Conservation (phyloP, 305 asterid species). For the Withania somnifera region DNA sequence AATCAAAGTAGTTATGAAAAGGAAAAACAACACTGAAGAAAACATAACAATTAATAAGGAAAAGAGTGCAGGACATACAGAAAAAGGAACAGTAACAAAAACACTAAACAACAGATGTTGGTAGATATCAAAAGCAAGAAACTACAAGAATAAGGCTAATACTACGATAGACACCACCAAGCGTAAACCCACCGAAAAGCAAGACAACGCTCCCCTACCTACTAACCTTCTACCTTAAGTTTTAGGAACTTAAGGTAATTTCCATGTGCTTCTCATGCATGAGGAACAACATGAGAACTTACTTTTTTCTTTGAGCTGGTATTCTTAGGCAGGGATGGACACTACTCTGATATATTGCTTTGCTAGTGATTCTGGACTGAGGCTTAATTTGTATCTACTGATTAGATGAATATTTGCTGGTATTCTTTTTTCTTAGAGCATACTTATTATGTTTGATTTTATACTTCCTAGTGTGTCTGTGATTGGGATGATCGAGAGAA, state of each 20-base stretch:
- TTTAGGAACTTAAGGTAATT: background rate
- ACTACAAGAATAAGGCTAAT: too few species aligned
- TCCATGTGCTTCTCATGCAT: background rate
- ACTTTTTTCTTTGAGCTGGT: background rate
- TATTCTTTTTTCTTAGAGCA: background rate
- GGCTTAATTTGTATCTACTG: background rate
- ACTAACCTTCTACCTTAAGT: background rate
- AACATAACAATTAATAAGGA: too few species aligned
- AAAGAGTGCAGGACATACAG: too few species aligned
- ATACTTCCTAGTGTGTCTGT: conserved; percentile 65
- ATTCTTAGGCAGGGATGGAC: background rate
- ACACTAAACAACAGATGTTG: too few species aligned
- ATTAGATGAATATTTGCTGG: background rate
- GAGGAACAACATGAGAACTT: background rate
- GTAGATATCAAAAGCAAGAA: too few species aligned
- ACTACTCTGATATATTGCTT: background rate
- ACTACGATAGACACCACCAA: too few species aligned
- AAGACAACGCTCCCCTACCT: too few species aligned
- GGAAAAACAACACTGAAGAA: too few species aligned
- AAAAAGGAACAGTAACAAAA: too few species aligned
- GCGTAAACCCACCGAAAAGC: too few species aligned
- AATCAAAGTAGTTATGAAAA: too few species aligned
- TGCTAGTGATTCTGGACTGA: background rate
- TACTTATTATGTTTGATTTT: background rate
- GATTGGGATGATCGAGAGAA: conserved; percentile 96